A percentile compares a stretch with the other conserved stretches of the same genome.
Conservation (phyloP, 257 asterid species). For the Vinca minor region DNA sequence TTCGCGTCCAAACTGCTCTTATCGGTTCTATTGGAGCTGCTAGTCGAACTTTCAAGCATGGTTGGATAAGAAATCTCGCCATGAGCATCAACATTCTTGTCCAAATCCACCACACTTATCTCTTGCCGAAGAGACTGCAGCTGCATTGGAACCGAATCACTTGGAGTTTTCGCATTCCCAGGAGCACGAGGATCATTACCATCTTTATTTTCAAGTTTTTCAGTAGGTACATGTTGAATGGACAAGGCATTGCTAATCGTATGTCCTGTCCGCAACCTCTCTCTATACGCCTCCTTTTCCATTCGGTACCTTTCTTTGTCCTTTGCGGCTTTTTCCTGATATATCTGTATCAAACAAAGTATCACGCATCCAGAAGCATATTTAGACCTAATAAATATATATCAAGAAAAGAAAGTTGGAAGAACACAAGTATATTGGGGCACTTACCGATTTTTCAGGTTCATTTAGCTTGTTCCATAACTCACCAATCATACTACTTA, state of each 20-base stretch:
- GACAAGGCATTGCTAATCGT: conserved; percentile 11
- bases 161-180: conserved; percentile 14
- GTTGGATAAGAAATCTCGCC: not conserved
- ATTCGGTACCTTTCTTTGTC: conserved; percentile 74
- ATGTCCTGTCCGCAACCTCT: conserved; percentile 39
- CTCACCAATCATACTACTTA: conserved; percentile 79
- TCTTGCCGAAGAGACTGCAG: not conserved
- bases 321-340: conserved; percentile 60
- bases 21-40: conserved; percentile 5
- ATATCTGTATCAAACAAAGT: conserved; percentile 35
- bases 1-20: conserved; percentile 12
- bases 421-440: not conserved
- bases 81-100: conserved; percentile 15
- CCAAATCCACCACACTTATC: not conserved
- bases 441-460: conserved; percentile 57
- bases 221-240: conserved; percentile 23
- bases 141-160: not conserved
- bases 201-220: conserved; percentile 9
- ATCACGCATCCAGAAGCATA: not conserved
- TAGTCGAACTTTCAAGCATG: not conserved
- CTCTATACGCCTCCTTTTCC: conserved; percentile 63
- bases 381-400: not conserved
- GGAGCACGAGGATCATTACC: conserved; percentile 19
- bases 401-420: not conserved
- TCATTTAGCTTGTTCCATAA: conserved; percentile 69